Evolutionary conservation across 192 early-diverging fungal species (phyloP).

Genomic region (Dimargaris xerosporica): DNA sequence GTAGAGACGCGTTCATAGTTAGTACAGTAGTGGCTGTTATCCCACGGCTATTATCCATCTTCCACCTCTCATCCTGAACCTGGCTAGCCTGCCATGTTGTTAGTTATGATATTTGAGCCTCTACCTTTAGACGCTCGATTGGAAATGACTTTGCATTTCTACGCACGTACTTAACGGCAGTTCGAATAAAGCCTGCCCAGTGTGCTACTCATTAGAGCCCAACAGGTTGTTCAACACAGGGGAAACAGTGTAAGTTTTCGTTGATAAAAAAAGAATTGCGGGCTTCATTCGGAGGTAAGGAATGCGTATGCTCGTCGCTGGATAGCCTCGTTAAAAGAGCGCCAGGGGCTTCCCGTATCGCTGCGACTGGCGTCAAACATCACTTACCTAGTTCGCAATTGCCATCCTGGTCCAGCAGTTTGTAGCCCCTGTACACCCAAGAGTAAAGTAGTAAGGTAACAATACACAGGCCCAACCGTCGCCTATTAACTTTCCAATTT

Average conservation of each 20-base stretch:
- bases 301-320: not conserved
- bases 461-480: not conserved
- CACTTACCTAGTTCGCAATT: constrained; percentile 1
- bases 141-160: not conserved
- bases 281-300: not conserved
- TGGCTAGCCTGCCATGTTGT: not conserved
- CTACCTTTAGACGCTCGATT: not conserved
- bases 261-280: not conserved
- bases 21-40: not conserved
- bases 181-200: constrained; percentile 5
- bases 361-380: not conserved
- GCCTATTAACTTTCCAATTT: not conserved
- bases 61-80: not conserved
- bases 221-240: not conserved
- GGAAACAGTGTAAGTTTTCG: not conserved
- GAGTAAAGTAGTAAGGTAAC: not conserved
- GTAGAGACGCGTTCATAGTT: not conserved
- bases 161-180: not conserved
- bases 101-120: not conserved
- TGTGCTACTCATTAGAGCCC: not conserved
- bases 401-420: not conserved
- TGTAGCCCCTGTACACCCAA: not conserved
- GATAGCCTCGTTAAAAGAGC: not conserved
- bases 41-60: not conserved
- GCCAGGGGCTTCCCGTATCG: not conserved